Percentiles rank a stretch among this genome's conserved stretches.
Conservation (phyloP, 352 stramenopile species). For the Pythium aristosporum region DNA sequence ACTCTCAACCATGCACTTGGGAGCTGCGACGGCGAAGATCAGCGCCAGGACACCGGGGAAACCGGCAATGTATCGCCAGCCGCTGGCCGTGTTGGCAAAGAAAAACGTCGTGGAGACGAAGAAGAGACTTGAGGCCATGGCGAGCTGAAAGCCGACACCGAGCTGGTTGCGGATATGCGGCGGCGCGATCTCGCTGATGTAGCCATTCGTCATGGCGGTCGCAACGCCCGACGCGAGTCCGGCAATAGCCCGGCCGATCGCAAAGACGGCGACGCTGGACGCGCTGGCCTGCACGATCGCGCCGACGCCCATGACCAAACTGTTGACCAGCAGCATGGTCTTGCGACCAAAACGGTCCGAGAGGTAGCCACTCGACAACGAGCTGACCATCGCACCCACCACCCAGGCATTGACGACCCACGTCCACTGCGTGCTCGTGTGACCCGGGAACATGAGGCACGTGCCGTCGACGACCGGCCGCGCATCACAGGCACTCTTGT, state of each 20-base stretch:
- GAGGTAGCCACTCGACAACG: conserved; percentile 33
- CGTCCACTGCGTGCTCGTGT: conserved; percentile 53
- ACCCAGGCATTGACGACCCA: conserved; percentile 56
- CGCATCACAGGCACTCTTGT: conserved; percentile 44
- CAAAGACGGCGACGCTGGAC: conserved; percentile 37
- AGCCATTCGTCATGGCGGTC: conserved; percentile 25
- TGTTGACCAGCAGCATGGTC: conserved; percentile 30
- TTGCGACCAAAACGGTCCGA: conserved; percentile 51
- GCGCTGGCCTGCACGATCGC: conserved; percentile 35
- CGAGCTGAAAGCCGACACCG: conserved; percentile 43
- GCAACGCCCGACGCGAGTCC: conserved; percentile 50
- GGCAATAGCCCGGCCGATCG: conserved; percentile 40
- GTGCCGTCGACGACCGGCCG: conserved; percentile 29
- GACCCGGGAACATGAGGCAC: conserved; percentile 47
- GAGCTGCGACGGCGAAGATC: conserved; percentile 38
- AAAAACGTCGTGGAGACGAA: conserved; percentile 49
- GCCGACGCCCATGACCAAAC: conserved; percentile 39
- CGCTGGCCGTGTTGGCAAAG: conserved; percentile 41
- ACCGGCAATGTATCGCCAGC: conserved; percentile 58
- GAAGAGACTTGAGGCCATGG: conserved; percentile 44
- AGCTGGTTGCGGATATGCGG: conserved; percentile 35
- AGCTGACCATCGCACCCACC: conserved; percentile 50
- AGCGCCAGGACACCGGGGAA: conserved; percentile 49
- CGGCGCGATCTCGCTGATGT: conserved; percentile 34
- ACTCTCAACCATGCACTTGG: conserved; percentile 27